These are phyloP conservation scores for Adansonia rubrostipa DNA, from an alignment of 441 rosid genomes.

Conservation along the genomic window DNA sequence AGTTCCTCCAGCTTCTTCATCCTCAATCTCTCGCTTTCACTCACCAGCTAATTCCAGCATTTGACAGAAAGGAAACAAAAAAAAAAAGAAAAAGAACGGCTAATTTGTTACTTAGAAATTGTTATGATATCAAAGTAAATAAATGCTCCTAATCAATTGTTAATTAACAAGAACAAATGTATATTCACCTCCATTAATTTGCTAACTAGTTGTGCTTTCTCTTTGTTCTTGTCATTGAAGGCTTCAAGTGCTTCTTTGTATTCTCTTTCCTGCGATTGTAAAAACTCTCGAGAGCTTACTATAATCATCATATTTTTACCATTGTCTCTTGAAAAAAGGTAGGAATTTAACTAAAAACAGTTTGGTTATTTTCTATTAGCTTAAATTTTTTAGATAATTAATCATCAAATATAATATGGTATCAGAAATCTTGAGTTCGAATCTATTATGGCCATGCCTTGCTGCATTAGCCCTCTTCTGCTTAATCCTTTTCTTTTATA, in stretches of 20 bases:
- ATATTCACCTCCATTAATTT: constrained; percentile 79
- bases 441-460: no score
- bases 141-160: no score
- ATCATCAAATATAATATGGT: no score
- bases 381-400: no score
- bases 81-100: neutral
- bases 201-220: constrained; percentile 72
- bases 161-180: neutral
- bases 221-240: constrained; percentile 87
- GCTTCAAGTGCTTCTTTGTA: constrained; percentile 88
- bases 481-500: no score
- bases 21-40: constrained; percentile 81
- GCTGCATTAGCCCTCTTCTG: no score
- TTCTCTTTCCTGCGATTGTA: constrained; percentile 71
- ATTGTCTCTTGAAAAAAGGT: no score
- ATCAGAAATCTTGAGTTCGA: no score
- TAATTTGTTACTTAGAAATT: constrained; percentile 1
- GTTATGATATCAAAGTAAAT: neutral
- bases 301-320: no score
- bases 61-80: neutral
- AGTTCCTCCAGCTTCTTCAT: constrained; percentile 92
- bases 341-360: no score
- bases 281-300: no score
- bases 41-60: constrained; percentile 55
- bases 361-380: no score